Conservation (phyloP, 2,329 filamentous ascomycete species). For the Ophiostoma ips region DNA sequence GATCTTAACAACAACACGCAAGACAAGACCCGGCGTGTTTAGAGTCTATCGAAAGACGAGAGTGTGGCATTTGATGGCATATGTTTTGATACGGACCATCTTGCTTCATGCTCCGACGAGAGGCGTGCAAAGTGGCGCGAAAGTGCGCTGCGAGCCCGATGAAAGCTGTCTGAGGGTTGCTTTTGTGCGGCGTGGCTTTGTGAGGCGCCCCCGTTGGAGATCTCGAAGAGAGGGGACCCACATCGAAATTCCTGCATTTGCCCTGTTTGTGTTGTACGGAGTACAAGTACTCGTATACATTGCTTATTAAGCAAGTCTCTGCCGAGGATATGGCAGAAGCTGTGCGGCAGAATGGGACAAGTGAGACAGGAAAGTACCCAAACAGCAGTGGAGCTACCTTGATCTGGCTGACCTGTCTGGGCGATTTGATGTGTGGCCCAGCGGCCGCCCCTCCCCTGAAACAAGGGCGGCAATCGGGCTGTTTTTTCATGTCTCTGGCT, state of each 20-base stretch:
- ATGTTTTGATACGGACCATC: no score
- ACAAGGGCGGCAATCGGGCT: slow-evolving; percentile 15
- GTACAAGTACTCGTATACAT: neutral
- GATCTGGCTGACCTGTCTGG: no score
- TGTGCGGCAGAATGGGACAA: no score
- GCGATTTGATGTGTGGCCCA: no score
- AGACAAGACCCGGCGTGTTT: neutral
- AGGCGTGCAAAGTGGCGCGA: neutral
- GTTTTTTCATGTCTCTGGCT: neutral
- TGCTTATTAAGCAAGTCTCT: no score
- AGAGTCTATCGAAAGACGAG: neutral
- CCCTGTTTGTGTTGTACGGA: neutral
- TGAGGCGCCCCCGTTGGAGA: slow-evolving; percentile 1
- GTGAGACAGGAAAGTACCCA: no score
- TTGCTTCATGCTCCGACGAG: neutral
- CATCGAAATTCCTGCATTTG: slow-evolving; percentile 1
- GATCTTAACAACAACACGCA: neutral
- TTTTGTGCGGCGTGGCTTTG: neutral
- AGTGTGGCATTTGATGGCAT: no score
- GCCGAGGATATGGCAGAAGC: no score
- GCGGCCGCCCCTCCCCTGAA: slow-evolving; percentile 16
- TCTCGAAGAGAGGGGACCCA: neutral
- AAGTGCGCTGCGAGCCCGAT: neutral
- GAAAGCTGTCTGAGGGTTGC: neutral
- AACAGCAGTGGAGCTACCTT: no score